A percentile compares a stretch with the other conserved stretches of the same genome.
Evolutionary conservation across 2,329 filamentous ascomycete species (phyloP).

Genomic region (Xylogone sp.): DNA sequence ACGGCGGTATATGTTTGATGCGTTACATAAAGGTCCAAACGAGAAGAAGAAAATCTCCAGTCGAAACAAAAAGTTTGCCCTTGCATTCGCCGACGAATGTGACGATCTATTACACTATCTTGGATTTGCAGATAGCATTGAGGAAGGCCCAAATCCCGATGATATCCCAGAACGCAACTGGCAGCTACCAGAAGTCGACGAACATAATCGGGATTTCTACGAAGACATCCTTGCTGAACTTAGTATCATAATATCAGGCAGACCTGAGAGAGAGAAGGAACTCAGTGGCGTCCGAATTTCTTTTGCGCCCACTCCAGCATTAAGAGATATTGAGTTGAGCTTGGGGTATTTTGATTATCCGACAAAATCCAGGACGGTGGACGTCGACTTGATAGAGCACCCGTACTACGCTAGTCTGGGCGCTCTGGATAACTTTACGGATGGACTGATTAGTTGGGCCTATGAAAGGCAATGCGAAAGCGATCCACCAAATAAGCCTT

Average conservation of each 20-base stretch:
- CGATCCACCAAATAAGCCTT: constrained; percentile 50
- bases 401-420: constrained; percentile 59
- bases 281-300: constrained; percentile 3
- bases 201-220: constrained; percentile 35
- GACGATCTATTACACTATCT: constrained; percentile 52
- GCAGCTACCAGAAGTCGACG: constrained; percentile 22
- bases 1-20: constrained; percentile 56
- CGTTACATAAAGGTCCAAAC: constrained; percentile 37
- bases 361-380: constrained; percentile 20
- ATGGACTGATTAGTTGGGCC: constrained; percentile 57
- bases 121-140: constrained; percentile 45
- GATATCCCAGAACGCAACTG: constrained; percentile 26
- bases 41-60: constrained; percentile 51
- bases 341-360: constrained; percentile 26
- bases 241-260: constrained; percentile 14
- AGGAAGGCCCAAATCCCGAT: constrained; percentile 23
- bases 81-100: constrained; percentile 61
- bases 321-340: constrained; percentile 21
- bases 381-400: constrained; percentile 33
- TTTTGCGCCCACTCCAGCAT: constrained; percentile 12
- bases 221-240: constrained; percentile 60
- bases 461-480: constrained; percentile 55
- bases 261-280: constrained; percentile 14
- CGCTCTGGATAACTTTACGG: constrained; percentile 57
- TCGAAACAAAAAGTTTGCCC: constrained; percentile 60